phyloP scores from a whole-genome alignment of 2,329 filamentous ascomycete genomes.

The Pyricularia sp. region DNA sequence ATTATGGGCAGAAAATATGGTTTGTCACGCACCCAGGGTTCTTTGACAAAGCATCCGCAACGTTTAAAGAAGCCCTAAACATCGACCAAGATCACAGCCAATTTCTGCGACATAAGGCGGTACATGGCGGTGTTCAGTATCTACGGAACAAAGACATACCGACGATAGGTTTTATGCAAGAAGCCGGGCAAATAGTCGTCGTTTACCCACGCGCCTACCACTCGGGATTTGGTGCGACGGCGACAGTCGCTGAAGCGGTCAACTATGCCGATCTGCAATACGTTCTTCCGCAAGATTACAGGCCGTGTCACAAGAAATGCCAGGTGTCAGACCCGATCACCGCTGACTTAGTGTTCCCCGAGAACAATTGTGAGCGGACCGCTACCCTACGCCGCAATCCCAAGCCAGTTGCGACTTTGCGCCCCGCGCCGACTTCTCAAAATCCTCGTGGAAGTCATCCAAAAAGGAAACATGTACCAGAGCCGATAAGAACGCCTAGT shows the following conservation, averaged over 20 bases:
- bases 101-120: constrained; percentile 2
- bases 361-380: too few species aligned
- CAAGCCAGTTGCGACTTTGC: too few species aligned
- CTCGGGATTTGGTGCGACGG: constrained; percentile 3
- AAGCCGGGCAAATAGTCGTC: constrained; percentile 1
- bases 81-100: constrained; percentile 1
- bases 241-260: constrained; percentile 3
- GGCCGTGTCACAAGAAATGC: constrained; percentile 1
- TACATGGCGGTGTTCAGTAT: background rate
- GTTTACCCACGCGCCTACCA: constrained; percentile 4
- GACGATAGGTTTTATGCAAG: constrained; percentile 1
- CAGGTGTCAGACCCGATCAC: background rate
- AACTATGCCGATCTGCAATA: constrained; percentile 1
- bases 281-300: background rate
- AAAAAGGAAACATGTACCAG: too few species aligned
- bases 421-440: too few species aligned
- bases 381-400: too few species aligned
- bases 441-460: too few species aligned
- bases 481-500: too few species aligned
- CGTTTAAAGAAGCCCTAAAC: background rate
- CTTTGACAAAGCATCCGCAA: background rate
- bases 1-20: constrained; percentile 2
- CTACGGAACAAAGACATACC: constrained; percentile 1
- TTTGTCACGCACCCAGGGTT: constrained; percentile 1
- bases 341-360: too few species aligned